Evolutionary conservation across 148 eudicot species (phyloP).

Genomic region (Chenopodium suecicum): DNA sequence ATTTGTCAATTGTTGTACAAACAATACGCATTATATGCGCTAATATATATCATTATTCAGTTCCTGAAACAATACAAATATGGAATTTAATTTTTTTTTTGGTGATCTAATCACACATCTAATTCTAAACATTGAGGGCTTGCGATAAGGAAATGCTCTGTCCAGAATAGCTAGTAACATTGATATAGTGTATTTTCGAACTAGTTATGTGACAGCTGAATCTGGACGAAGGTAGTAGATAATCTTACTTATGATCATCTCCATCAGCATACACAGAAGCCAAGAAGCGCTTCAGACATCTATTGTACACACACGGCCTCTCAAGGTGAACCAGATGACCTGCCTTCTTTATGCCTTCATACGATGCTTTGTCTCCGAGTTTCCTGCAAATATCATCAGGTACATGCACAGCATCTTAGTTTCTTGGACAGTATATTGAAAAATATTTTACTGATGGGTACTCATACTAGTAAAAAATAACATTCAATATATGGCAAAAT

Average conservation of each 20-base stretch:
- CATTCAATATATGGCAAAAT: too few relatives aligned
- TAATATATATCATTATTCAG: conserved; percentile 20
- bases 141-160: neutral
- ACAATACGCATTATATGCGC: neutral
- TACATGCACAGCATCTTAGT: neutral
- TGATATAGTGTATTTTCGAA: neutral
- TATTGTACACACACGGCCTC: conserved; percentile 66
- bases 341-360: conserved; percentile 66
- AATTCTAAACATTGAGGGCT: conserved; percentile 9
- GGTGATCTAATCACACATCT: neutral
- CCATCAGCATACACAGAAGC: conserved; percentile 42
- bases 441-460: too few relatives aligned
- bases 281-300: conserved; percentile 70
- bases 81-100: neutral
- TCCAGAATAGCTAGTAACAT: neutral
- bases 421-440: neutral
- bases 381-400: conserved; percentile 47
- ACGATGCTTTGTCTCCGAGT: conserved; percentile 65
- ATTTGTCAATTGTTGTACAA: conserved; percentile 10
- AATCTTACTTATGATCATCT: conserved; percentile 13
- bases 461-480: too few relatives aligned
- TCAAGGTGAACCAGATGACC: conserved; percentile 87
- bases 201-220: neutral
- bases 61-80: conserved; percentile 15
- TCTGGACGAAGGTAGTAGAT: neutral